A percentile compares a stretch with the other conserved stretches of the same genome.
phyloP scores from a whole-genome alignment of 164 flowering plant species.

The Vitis rupestris region DNA sequence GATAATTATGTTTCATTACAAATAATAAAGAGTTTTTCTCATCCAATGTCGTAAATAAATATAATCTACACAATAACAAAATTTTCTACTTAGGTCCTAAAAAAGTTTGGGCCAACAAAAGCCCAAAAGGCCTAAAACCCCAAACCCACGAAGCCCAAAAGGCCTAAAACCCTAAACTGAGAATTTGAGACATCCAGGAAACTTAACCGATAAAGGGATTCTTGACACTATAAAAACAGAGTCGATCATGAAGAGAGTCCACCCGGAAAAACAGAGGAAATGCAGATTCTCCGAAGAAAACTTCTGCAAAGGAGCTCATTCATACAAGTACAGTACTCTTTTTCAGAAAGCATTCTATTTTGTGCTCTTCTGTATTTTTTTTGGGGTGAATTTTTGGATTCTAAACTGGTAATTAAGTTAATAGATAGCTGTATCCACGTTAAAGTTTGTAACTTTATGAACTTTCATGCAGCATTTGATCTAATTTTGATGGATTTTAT shows the following conservation, averaged over 20 bases:
- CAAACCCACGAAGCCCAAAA: no score
- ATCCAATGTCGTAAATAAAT: no score
- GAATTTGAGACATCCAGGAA: neutral
- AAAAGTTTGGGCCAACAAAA: no score
- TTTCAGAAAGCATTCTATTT: neutral
- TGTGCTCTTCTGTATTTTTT: neutral
- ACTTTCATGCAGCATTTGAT: neutral
- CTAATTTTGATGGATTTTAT: neutral
- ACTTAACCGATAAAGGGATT: no score
- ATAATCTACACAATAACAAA: no score
- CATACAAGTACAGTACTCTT: constrained; percentile 19
- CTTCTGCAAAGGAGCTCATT: constrained; percentile 21
- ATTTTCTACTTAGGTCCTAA: no score
- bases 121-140: no score
- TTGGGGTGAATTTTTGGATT: neutral
- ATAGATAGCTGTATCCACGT: neutral
- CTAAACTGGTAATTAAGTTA: neutral
- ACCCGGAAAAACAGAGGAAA: constrained; percentile 10
- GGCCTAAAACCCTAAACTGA: constrained; percentile 1
- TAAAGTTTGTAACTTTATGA: neutral
- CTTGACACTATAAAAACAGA: neutral
- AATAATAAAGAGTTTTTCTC: no score
- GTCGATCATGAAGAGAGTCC: neutral
- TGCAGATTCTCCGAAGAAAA: constrained; percentile 33
- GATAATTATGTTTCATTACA: no score